Conservation (phyloP, 345 rosid genomes). For the Pistacia vera region DNA sequence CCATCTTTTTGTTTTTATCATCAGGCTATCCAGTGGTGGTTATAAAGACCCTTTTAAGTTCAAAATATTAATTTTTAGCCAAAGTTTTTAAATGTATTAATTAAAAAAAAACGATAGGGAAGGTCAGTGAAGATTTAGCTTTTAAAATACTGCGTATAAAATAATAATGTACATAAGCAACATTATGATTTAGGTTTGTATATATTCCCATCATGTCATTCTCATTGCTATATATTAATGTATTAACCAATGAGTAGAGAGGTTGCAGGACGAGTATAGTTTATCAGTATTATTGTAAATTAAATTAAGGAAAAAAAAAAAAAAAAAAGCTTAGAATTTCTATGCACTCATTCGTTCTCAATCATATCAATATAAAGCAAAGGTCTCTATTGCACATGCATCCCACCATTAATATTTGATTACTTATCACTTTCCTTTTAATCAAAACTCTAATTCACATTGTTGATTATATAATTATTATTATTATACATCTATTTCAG, state of each 20-base stretch:
- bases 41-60: too few relatives aligned
- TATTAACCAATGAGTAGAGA: background rate
- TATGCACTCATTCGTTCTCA: conserved; percentile 10
- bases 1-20: too few relatives aligned
- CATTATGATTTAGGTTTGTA: too few relatives aligned
- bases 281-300: background rate
- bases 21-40: too few relatives aligned
- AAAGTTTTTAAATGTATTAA: too few relatives aligned
- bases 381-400: conserved; percentile 28
- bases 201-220: background rate
- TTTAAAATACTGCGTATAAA: too few relatives aligned
- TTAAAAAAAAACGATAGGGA: too few relatives aligned
- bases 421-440: background rate
- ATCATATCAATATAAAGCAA: conserved; percentile 17
- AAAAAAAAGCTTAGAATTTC: too few relatives aligned
- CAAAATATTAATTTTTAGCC: too few relatives aligned
- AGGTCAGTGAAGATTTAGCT: too few relatives aligned
- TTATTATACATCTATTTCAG: background rate
- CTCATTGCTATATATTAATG: background rate
- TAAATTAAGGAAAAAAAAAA: too few relatives aligned
- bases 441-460: background rate
- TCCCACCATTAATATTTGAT: conserved; percentile 16
- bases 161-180: too few relatives aligned
- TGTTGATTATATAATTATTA: background rate
- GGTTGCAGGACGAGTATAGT: background rate